Evolutionary conservation across 1,284 basidiomycete genomes (phyloP), one percentile per base, ranked within the genome.

Genomic region (Heliocybe sulcata): DNA sequence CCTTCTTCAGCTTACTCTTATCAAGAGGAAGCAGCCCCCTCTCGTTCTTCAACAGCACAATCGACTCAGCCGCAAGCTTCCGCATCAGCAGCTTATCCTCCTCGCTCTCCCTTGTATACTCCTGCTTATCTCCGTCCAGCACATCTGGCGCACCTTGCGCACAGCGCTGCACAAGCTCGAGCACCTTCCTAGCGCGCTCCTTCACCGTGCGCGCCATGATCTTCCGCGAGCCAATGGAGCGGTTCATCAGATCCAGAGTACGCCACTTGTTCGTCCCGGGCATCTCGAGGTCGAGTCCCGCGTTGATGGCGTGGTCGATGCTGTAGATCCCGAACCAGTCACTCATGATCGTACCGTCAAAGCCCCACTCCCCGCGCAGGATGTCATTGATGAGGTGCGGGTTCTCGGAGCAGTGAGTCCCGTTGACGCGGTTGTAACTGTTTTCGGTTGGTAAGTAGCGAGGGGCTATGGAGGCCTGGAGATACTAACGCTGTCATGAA

Each of bases 1-100:
- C 73, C 66, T 83, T 86, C 69, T 81, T 84, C 56, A 83, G 61
- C 26, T 64, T 70, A 51, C 51, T 65, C 27, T 27, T n/a, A 26
- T 53, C n/a, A 26, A 31, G 20, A 42, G 25, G 16, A 48, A 50
- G 23, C 1, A 25, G 57, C 12, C 51, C 62, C 63, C 61, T 25
- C 74, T 71, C 10, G 65, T 92, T 92, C 73, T 89, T 89, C 54
- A 92, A 72, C 9, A 91, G 74, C 27, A 92, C 90, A 55, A 91
- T 83, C 0, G 82, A 77, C 58, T 82, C 77, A 1, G 76, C 77
- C 0, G 85, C 88, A 14, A 87, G 74, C 51, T 75, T 72, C 49
- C 82, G 79, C 73, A 88, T 78, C 27, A 91, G 76, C 2, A 65
- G 71, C n/a, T 74, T 80, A 56, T 85, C 82, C 53, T 77, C 79